These are phyloP conservation scores for Hemileccinum impolitum DNA, from an alignment of 768 basidiomycete genomes.

Conservation along the genomic window DNA sequence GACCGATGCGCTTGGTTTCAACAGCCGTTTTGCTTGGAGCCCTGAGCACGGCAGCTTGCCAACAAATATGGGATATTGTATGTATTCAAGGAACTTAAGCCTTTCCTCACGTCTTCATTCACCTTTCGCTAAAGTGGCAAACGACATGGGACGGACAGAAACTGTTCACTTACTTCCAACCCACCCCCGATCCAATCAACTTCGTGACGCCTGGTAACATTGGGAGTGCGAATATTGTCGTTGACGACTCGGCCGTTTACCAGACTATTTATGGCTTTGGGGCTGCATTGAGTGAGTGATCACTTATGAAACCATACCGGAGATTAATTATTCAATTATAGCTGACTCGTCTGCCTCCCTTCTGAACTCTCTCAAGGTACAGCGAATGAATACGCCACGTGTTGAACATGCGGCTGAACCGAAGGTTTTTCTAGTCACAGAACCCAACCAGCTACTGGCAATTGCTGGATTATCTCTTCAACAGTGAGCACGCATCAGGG, in stretches of 20 bases:
- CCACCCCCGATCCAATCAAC: conserved; percentile 29
- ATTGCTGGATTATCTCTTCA: conserved; percentile 57
- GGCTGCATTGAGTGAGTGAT: conserved; percentile 52
- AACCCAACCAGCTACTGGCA: conserved; percentile 57
- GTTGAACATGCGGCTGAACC: conserved; percentile 1
- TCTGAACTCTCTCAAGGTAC: conserved; percentile 64
- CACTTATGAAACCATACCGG: neutral
- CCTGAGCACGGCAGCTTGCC: conserved; percentile 33
- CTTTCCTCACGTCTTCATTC: neutral
- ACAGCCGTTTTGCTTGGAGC: conserved; percentile 15
- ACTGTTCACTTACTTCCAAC: conserved; percentile 31
- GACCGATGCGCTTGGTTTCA: conserved; percentile 17
- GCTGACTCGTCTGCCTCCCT: conserved; percentile 69
- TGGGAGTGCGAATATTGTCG: conserved; percentile 58
- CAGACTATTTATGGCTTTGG: conserved; percentile 70
- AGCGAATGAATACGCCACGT: neutral
- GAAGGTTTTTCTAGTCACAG: conserved; percentile 34
- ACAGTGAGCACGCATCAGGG: conserved; percentile 21
- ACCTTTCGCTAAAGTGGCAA: conserved; percentile 46
- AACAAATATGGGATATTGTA: conserved; percentile 56
- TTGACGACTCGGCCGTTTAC: conserved; percentile 52
- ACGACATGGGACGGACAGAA: conserved; percentile 37
- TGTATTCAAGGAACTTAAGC: conserved; percentile 13
- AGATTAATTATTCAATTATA: conserved; percentile 24
- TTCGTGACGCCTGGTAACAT: conserved; percentile 46